Percentiles rank a stretch among this genome's conserved stretches.
Evolutionary conservation across 2,329 filamentous ascomycete species (phyloP).

Genomic region (Paraphaeosphaeria sporulosa): DNA sequence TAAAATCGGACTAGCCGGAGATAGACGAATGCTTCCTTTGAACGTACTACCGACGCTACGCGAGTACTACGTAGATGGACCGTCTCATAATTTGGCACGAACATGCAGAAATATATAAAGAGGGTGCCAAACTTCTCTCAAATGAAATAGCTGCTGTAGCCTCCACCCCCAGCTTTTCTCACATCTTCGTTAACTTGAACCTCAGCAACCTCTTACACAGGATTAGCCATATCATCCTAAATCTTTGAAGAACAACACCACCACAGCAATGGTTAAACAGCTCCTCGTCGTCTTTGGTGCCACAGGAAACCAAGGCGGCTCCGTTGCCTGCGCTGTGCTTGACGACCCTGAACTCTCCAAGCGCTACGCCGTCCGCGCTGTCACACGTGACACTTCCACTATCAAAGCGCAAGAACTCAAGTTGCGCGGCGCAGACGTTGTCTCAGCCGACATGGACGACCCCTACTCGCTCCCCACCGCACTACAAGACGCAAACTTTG

Average conservation of each 20-base stretch:
- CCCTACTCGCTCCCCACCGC: conserved; percentile 29
- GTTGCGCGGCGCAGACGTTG: conserved; percentile 59
- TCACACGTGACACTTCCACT: conserved; percentile 61
- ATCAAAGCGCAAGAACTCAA: conserved; percentile 55
- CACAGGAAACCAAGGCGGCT: conserved; percentile 63
- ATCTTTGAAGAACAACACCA: neutral
- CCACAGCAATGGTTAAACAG: conserved; percentile 26
- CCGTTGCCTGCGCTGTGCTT: conserved; percentile 58
- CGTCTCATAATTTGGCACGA: neutral
- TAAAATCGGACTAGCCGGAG: neutral
- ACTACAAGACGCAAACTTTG: conserved; percentile 27
- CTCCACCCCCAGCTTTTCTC: neutral
- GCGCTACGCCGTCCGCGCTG: conserved; percentile 59
- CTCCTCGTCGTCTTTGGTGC: conserved; percentile 42
- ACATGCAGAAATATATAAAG: neutral
- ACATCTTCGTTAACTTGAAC: neutral
- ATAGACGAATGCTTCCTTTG: neutral
- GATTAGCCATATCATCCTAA: neutral
- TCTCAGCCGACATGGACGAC: conserved; percentile 60
- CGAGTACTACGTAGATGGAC: neutral
- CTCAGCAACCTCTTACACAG: neutral
- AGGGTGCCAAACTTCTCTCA: neutral
- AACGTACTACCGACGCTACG: neutral
- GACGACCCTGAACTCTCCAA: conserved; percentile 49
- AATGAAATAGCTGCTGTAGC: neutral